Evolutionary conservation across 2,329 filamentous ascomycete species (phyloP).

Genomic region (Thielaviopsis cerberus): DNA sequence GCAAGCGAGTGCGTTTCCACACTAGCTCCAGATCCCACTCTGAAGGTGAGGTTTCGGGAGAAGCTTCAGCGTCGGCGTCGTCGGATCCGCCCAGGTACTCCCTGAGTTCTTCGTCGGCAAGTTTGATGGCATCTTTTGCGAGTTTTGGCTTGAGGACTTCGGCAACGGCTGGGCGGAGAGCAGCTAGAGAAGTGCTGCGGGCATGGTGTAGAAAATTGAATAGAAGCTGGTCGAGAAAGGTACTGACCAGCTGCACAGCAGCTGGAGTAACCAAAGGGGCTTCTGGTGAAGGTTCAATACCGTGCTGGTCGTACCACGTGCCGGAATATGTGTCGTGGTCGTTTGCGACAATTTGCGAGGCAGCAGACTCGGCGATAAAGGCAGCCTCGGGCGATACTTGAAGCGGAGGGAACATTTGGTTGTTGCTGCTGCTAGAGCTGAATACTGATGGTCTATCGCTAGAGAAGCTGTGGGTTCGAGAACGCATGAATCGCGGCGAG

Average conservation of each 20-base stretch:
- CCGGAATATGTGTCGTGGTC: slow-evolving; percentile 61
- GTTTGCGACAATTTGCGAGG: slow-evolving; percentile 79
- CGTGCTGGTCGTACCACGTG: slow-evolving; percentile 50
- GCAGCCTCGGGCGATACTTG: slow-evolving; percentile 57
- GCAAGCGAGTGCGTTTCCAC: slow-evolving; percentile 81
- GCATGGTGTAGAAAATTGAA: slow-evolving; percentile 75
- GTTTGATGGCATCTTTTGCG: slow-evolving; percentile 64
- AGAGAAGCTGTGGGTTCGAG: slow-evolving; percentile 45
- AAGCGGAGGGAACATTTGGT: slow-evolving; percentile 46
- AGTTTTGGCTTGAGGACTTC: slow-evolving; percentile 81
- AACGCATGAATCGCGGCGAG: slow-evolving; percentile 22
- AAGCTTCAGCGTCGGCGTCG: slow-evolving; percentile 42
- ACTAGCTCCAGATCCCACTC: slow-evolving; percentile 82
- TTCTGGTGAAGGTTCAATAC: slow-evolving; percentile 44
- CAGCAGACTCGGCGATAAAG: slow-evolving; percentile 75
- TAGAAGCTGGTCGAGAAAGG: slow-evolving; percentile 80
- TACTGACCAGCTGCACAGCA: slow-evolving; percentile 66
- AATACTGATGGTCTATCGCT: slow-evolving; percentile 50
- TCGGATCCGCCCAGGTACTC: slow-evolving; percentile 71
- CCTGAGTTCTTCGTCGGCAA: slow-evolving; percentile 68
- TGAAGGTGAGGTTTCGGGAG: slow-evolving; percentile 24
- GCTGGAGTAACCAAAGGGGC: slow-evolving; percentile 53
- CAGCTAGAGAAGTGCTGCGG: slow-evolving; percentile 55
- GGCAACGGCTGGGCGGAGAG: slow-evolving; percentile 62
- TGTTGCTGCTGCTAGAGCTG: slow-evolving; percentile 32